Evolutionary conservation across 495 filamentous ascomycete species (phyloP).

Genomic region (Apodospora peruviana): DNA sequence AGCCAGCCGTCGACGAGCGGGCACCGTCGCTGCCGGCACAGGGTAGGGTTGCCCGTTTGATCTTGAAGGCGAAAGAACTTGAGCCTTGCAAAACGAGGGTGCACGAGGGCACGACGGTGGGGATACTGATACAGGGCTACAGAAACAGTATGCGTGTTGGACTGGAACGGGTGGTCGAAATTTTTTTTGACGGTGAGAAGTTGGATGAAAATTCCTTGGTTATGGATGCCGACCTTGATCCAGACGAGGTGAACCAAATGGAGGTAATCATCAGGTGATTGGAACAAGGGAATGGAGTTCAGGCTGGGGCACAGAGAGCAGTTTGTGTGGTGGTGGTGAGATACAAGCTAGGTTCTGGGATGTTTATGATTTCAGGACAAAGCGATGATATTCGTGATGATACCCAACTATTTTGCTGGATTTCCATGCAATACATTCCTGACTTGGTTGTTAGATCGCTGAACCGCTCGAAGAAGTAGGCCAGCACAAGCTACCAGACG

Average conservation of each 20-base stretch:
- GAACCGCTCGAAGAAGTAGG: too few relatives aligned
- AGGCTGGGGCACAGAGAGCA: neutral
- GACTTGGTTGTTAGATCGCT: neutral
- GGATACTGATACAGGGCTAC: conserved; percentile 34
- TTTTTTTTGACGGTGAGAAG: conserved; percentile 77
- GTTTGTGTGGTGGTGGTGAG: too few relatives aligned
- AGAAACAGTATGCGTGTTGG: conserved; percentile 23
- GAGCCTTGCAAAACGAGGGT: conserved; percentile 32
- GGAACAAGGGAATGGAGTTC: neutral
- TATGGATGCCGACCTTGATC: conserved; percentile 60
- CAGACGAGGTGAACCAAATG: conserved; percentile 66
- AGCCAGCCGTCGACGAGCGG: too few relatives aligned
- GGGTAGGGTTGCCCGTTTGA: conserved; percentile 52
- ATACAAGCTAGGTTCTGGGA: too few relatives aligned
- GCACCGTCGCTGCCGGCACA: conserved; percentile 14
- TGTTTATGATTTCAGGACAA: neutral
- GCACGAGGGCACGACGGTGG: conserved; percentile 30
- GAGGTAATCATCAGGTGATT: conserved; percentile 61
- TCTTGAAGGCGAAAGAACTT: conserved; percentile 41
- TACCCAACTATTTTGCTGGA: conserved; percentile 4
- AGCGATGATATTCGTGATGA: conserved; percentile 5
- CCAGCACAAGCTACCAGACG: too few relatives aligned
- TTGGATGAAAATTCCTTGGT: conserved; percentile 58
- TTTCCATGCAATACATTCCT: neutral
- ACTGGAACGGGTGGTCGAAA: conserved; percentile 47